These are phyloP conservation scores for Gloeopeniophorella convolvens DNA, from an alignment of 768 basidiomycete species.

Conservation along the genomic window DNA sequence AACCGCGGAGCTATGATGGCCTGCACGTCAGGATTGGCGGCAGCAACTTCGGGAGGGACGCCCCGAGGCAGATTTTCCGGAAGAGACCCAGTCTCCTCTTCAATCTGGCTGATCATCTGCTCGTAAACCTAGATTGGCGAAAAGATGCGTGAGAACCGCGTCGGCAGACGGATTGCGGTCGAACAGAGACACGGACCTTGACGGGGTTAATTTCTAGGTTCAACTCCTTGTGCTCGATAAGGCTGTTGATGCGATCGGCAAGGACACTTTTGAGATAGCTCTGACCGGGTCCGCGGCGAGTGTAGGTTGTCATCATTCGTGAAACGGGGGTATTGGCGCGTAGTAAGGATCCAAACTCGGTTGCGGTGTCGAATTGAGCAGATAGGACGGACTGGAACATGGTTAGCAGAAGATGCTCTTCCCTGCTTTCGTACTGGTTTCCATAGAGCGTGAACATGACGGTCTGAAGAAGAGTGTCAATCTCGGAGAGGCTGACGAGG, in stretches of 20 bases:
- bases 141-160: neutral
- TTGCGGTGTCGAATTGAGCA: conserved; percentile 98
- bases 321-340: conserved; percentile 99
- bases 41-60: conserved; percentile 90
- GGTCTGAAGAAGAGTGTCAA: conserved; percentile 97
- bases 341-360: conserved; percentile 96
- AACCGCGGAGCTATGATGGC: conserved; percentile 95
- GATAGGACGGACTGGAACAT: conserved; percentile 99
- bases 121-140: conserved; percentile 80
- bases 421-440: conserved; percentile 97
- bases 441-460: conserved; percentile 99
- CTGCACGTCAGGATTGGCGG: conserved; percentile 92
- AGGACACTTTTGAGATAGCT: conserved; percentile 97
- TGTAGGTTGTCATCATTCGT: conserved; percentile 99
- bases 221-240: conserved; percentile 99
- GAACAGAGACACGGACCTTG: conserved; percentile 51
- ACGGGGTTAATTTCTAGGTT: conserved; percentile 99
- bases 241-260: conserved; percentile 95
- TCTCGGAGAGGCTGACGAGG: conserved; percentile 92
- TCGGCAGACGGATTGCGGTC: neutral
- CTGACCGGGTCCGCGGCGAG: conserved; percentile 96
- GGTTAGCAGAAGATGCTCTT: conserved; percentile 95
- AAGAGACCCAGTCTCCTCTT: conserved; percentile 90
- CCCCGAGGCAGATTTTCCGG: conserved; percentile 89
- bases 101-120: conserved; percentile 98